Evolutionary conservation across 805 yeast species (phyloP), one percentile per base, ranked within the genome.

Genomic region (Yamadazyma sp.): DNA sequence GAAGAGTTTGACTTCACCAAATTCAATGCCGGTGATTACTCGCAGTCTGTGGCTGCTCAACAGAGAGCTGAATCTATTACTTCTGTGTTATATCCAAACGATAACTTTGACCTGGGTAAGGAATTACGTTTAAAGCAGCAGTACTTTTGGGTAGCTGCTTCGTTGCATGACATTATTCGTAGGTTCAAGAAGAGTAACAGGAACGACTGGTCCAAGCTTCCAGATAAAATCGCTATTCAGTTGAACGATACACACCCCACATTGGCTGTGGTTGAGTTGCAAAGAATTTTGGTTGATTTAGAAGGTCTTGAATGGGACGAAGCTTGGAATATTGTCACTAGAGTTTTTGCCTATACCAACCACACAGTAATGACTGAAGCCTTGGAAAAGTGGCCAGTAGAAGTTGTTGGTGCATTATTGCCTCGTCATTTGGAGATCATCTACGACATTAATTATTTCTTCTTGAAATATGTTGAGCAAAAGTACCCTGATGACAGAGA

Each of bases 351-450:
- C 41, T 90, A 90, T 71, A 89, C 97, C 5, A 89, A 89, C 63
- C 97, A 89, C 62, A 89, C 97, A 1, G 97, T 89, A 30, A 82
- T 89, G 87, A 82, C 82, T 44, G 97, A 89, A 70, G 97, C 96
- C 15, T 73, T 90, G 46, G 97, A 89, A 69, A 90, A 86, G 67
- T 89, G 97, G 97, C 95, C 96, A 6, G 81, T 90, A 41, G 84
- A 84, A 39, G 69, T 89, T 48, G 67, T 89, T 46, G 86, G 84
- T 31, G 80, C 75, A 52, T 64, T 89, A 59, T 75, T 89, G 48
- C 97, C 97, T 44, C 78, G 97, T 62, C 97, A 89, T 64, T 66
- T 89, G 68, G 95, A 89, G 63, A 84, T 89, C 52, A 82, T 90
- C 53, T 89, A 85, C 60, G 91, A 85, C 43, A 83, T 89, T 62